Conservation (phyloP, 345 rosid species). For the Abelmoschus esculentus region DNA sequence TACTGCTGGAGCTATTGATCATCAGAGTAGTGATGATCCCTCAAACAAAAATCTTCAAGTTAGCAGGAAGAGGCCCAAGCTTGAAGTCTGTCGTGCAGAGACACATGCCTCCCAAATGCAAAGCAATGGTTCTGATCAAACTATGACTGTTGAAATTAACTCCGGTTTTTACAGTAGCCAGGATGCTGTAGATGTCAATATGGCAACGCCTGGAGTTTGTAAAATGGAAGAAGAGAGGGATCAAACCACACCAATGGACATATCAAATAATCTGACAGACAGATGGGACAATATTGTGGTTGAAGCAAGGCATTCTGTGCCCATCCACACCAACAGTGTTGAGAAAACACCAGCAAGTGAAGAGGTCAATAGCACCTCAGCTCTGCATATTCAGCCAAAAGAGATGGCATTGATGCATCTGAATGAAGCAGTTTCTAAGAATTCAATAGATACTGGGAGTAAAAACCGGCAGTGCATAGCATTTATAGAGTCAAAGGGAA, state of each 20-base stretch:
- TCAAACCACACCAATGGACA: slow-evolving; percentile 26
- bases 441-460: slow-evolving; percentile 43
- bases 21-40: slow-evolving; percentile 31
- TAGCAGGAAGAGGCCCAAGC: slow-evolving; percentile 80
- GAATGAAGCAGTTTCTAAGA: slow-evolving; percentile 31
- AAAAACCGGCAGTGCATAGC: slow-evolving; percentile 83
- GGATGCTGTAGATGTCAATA: slow-evolving; percentile 30
- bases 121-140: slow-evolving; percentile 33
- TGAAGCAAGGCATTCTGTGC: slow-evolving; percentile 44
- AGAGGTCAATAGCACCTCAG: slow-evolving; percentile 24
- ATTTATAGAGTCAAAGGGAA: slow-evolving; percentile 87
- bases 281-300: slow-evolving; percentile 69
- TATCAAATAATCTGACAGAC: slow-evolving; percentile 43
- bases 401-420: slow-evolving; percentile 29
- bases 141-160: slow-evolving; percentile 42
- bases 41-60: slow-evolving; percentile 42
- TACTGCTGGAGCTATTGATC: slow-evolving; percentile 37
- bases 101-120: slow-evolving; percentile 52
- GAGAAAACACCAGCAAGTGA: slow-evolving; percentile 18
- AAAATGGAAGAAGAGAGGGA: slow-evolving; percentile 23
- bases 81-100: slow-evolving; percentile 93
- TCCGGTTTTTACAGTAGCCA: slow-evolving; percentile 44
- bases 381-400: slow-evolving; percentile 18
- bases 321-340: slow-evolving; percentile 16
- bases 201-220: slow-evolving; percentile 24